A percentile compares a stretch with the other conserved stretches of the same genome.
Conservation (phyloP, 163 green algal species). For the Coccomyxa subellipsoidea region DNA sequence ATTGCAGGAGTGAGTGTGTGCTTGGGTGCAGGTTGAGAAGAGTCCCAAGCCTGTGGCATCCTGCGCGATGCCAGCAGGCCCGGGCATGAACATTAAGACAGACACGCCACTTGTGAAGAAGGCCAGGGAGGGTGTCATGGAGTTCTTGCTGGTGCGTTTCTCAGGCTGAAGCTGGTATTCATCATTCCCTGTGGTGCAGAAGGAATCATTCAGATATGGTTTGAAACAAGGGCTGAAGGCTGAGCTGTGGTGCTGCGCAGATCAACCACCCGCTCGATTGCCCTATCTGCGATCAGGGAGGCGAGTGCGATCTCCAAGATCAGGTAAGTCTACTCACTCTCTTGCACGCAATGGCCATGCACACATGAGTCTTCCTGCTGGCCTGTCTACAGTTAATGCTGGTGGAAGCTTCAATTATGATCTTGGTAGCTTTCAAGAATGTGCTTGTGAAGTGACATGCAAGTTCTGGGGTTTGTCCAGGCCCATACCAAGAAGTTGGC, state of each 20-base stretch:
- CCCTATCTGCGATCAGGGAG: conserved; percentile 99
- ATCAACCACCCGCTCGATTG: conserved; percentile 99
- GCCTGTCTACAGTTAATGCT: background rate
- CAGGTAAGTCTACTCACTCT: conserved; percentile 35
- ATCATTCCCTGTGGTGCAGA: no score
- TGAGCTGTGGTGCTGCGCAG: no score
- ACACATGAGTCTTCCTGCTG: background rate
- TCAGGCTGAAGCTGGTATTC: no score
- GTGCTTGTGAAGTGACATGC: no score
- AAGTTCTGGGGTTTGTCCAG: no score
- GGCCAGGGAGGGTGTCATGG: conserved; percentile 98
- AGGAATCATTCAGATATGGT: no score
- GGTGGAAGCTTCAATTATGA: no score
- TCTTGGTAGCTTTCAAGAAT: no score
- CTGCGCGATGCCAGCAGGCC: conserved; percentile 94
- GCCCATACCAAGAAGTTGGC: no score
- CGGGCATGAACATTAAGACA: conserved; percentile 98
- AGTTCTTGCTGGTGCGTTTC: conserved; percentile 91
- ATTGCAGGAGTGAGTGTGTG: background rate
- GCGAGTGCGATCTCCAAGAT: conserved; percentile 98
- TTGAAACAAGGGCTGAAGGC: no score
- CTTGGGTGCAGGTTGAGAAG: conserved; percentile 85
- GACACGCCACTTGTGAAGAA: conserved; percentile 96
- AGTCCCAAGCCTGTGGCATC: conserved; percentile 96
- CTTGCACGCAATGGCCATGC: background rate